These are phyloP conservation scores for Aspergillus quadrilineatus DNA, from an alignment of 2,329 filamentous ascomycete genomes.

Conservation along the genomic window DNA sequence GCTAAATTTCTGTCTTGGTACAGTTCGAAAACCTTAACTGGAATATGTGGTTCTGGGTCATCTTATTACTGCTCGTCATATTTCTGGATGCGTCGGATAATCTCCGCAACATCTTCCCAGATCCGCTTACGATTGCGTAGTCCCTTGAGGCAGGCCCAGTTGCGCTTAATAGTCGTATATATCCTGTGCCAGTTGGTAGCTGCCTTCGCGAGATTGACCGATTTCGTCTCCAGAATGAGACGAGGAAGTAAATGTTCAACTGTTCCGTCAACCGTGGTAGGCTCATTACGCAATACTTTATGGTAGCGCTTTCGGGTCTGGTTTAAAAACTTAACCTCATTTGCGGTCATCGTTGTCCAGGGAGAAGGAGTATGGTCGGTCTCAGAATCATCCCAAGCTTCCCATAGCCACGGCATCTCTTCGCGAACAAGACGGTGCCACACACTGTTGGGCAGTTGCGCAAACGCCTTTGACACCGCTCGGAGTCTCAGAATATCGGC, in stretches of 20 bases:
- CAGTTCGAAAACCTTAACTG: too few species aligned
- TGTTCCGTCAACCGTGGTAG: too few species aligned
- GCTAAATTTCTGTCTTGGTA: too few species aligned
- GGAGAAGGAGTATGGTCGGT: neutral
- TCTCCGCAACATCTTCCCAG: constrained; percentile 23
- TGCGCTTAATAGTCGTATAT: constrained; percentile 20
- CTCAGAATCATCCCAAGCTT: constrained; percentile 5
- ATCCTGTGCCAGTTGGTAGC: constrained; percentile 6
- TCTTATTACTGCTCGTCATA: neutral
- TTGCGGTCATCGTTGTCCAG: neutral
- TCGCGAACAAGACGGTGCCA: constrained; percentile 17
- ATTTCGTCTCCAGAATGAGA: too few species aligned
- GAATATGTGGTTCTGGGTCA: too few species aligned
- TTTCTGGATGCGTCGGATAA: constrained; percentile 41
- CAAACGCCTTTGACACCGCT: constrained; percentile 13
- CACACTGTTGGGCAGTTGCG: constrained; percentile 11
- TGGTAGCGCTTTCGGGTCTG: neutral
- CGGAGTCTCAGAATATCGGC: constrained; percentile 11
- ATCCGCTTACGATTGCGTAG: constrained; percentile 26
- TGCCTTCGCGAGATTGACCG: neutral
- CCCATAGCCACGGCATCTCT: constrained; percentile 24
- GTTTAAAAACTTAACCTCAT: neutral
- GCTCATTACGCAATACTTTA: neutral
- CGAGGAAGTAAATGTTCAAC: too few species aligned
- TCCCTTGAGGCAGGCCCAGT: constrained; percentile 24